These are phyloP conservation scores for Sideroxylon spinosum DNA, from an alignment of 179 eudicot genomes.

Conservation along the genomic window DNA sequence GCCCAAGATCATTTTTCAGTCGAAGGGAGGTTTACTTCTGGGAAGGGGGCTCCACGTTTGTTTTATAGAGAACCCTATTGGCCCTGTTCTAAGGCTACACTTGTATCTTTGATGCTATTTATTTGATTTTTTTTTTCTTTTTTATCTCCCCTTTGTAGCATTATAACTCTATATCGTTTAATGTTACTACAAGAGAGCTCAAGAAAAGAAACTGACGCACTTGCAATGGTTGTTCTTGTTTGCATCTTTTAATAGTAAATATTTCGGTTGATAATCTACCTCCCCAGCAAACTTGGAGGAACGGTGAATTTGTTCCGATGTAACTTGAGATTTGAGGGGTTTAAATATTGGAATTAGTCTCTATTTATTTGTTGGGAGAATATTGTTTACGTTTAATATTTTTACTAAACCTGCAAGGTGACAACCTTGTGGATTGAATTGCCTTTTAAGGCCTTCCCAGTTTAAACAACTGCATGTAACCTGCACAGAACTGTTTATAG, in stretches of 20 bases:
- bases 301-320: too few relatives aligned
- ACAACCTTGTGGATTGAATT: too few relatives aligned
- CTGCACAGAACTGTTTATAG: too few relatives aligned
- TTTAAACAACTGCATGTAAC: too few relatives aligned
- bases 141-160: not conserved
- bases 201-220: not conserved
- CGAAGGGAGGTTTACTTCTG: not conserved
- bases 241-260: not conserved
- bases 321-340: too few relatives aligned
- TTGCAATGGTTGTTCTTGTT: not conserved
- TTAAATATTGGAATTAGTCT: too few relatives aligned
- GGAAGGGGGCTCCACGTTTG: not conserved
- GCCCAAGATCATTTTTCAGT: not conserved
- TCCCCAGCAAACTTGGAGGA: too few relatives aligned
- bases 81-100: not conserved
- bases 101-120: not conserved
- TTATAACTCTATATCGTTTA: not conserved
- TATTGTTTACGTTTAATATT: too few relatives aligned
- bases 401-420: too few relatives aligned
- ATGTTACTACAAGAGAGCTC: not conserved
- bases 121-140: not conserved
- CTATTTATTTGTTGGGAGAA: too few relatives aligned
- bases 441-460: too few relatives aligned
- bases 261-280: too few relatives aligned
- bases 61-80: not conserved